Evolutionary conservation across 2,329 filamentous ascomycete species (phyloP), one percentile per base, ranked within the genome.

Genomic region (Westerdykella sp.): DNA sequence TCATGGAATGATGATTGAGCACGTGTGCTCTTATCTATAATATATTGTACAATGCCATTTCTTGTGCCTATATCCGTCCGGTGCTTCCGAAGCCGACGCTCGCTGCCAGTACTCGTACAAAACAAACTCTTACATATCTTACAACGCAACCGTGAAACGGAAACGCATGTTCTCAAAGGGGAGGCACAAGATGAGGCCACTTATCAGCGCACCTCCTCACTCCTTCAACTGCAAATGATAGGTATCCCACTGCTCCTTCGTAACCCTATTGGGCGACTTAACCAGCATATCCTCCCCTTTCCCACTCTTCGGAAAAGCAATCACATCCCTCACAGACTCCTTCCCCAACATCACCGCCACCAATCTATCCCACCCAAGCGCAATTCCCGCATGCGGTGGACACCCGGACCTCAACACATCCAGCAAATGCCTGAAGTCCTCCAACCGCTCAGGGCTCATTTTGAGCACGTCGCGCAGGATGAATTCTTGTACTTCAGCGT

Each of bases 301-400:
- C 48, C 88, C 89, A 48, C 81, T 90, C 73, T 98, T 98, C 0
- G 93, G 94, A 60, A 98, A 98, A 0, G 90, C 90, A 66, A 98
- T 96, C 1, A 98, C 91, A 69, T 98, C 91, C 46, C 87, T 75
- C 3, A 98, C 84, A 1, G 84, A 89, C 10, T 84, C 76, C 25
- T 78, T 83, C 1, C 83, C 84, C 16, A 84, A 78, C 74, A 98
- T 78, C 1, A 95, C 72, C 0, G 91, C 84, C 32, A 93, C 76
- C 39, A 98, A 68, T 4, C 93, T 77, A 65, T 98, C 93, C 63
- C 96, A 95, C 0, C 93, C 93, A 13, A 98, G 72, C 0, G 93
- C 93, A 50, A 98, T 85, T 0, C 93, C 93, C 0, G 93, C 90
- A 62, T 98, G 93, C 0, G 93, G 94, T 11, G 93, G 93, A 70